These are phyloP conservation scores for Nannochloropsis salina DNA, from an alignment of 108 stramenopile genomes.

Conservation along the genomic window DNA sequence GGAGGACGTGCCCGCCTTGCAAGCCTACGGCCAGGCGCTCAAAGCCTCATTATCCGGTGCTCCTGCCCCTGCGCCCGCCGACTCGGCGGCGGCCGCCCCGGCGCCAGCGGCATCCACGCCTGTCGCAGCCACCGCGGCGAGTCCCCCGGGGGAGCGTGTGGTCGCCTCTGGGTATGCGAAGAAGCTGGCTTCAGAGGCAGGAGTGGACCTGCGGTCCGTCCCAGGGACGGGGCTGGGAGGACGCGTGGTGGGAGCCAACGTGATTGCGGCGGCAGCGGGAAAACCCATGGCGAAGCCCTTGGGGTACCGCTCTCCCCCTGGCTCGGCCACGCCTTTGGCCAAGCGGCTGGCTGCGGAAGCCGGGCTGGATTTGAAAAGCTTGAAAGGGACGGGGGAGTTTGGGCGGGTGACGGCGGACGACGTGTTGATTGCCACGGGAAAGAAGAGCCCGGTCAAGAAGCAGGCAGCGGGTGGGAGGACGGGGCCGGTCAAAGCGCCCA, in stretches of 20 bases:
- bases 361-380: conserved; percentile 69
- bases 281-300: neutral
- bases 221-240: conserved; percentile 84
- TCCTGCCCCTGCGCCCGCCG: conserved; percentile 56
- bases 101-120: conserved; percentile 50
- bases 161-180: conserved; percentile 44
- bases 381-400: conserved; percentile 80
- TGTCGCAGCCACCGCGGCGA: conserved; percentile 33
- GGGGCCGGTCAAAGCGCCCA: conserved; percentile 47
- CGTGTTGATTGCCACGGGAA: conserved; percentile 79
- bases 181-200: conserved; percentile 33
- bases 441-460: conserved; percentile 70
- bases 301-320: conserved; percentile 67
- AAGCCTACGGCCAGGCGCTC: conserved; percentile 52
- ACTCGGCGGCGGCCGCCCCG: conserved; percentile 51
- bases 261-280: conserved; percentile 22
- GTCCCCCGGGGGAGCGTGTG: conserved; percentile 27
- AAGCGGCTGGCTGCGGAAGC: conserved; percentile 61
- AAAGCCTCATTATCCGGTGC: conserved; percentile 25
- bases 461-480: conserved; percentile 51
- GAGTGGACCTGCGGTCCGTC: conserved; percentile 68
- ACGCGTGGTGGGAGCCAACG: conserved; percentile 67
- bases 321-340: conserved; percentile 42
- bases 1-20: conserved; percentile 66
- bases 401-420: conserved; percentile 87